Evolutionary conservation across 805 yeast genomes (phyloP).

Genomic region (Ogataea nitratoaversa): DNA sequence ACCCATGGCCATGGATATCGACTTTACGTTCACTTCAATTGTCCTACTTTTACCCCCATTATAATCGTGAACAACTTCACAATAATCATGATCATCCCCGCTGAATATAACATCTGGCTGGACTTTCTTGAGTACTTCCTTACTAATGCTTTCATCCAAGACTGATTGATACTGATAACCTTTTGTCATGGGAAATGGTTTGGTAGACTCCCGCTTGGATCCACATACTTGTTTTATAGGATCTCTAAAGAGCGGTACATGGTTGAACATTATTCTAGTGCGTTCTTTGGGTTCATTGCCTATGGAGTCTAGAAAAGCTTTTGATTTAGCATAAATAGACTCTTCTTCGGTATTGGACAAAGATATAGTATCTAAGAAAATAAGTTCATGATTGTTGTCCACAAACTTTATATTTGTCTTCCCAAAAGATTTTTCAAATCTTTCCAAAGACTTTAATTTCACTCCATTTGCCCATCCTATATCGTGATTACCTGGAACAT

Average conservation of each 20-base stretch:
- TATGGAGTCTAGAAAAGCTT: slow-evolving; percentile 45
- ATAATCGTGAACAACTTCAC: slow-evolving; percentile 33
- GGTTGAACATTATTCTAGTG: slow-evolving; percentile 73
- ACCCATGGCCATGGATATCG: slow-evolving; percentile 92
- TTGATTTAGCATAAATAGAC: slow-evolving; percentile 43
- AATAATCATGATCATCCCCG: slow-evolving; percentile 97
- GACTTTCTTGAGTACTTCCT: slow-evolving; percentile 51
- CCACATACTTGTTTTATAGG: slow-evolving; percentile 68
- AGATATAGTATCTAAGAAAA: slow-evolving; percentile 80
- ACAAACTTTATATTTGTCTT: slow-evolving; percentile 51
- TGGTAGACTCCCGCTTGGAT: slow-evolving; percentile 62
- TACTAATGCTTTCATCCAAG: slow-evolving; percentile 57
- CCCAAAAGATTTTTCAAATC: slow-evolving; percentile 77
- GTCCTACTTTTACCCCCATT: slow-evolving; percentile 6
- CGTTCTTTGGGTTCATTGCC: slow-evolving; percentile 24
- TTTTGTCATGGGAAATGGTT: slow-evolving; percentile 57
- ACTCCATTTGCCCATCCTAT: slow-evolving; percentile 87
- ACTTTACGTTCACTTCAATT: slow-evolving; percentile 77
- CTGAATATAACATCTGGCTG: slow-evolving; percentile 71
- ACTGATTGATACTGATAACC: slow-evolving; percentile 92
- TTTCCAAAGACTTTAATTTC: slow-evolving; percentile 45
- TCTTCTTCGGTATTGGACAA: slow-evolving; percentile 55
- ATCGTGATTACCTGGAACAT: slow-evolving; percentile 90
- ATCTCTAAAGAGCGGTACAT: slow-evolving; percentile 82
- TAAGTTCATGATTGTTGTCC: slow-evolving; percentile 67